These are phyloP conservation scores for Fraxinus sp. DNA, from an alignment of 305 asterid species.

Conservation along the genomic window DNA sequence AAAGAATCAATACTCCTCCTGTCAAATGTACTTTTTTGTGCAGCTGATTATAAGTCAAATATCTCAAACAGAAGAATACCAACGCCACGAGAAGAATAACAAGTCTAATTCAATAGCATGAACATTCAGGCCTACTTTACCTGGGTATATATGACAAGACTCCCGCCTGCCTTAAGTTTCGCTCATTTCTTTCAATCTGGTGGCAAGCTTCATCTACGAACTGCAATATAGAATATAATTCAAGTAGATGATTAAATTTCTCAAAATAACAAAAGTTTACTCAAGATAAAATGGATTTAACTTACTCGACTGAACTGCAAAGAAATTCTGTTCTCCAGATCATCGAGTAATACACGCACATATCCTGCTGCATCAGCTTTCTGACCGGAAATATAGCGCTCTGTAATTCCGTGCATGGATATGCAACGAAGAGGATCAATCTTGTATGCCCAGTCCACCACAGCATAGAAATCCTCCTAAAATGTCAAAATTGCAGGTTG, in stretches of 20 bases:
- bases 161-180: slow-evolving; percentile 88
- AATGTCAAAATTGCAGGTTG: background rate
- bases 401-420: slow-evolving; percentile 99
- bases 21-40: background rate
- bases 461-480: slow-evolving; percentile 98
- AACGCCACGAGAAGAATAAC: background rate
- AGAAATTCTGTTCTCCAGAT: slow-evolving; percentile 81
- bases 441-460: slow-evolving; percentile 99
- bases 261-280: slow-evolving; percentile 7
- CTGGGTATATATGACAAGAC: slow-evolving; percentile 88
- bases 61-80: background rate
- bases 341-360: slow-evolving; percentile 96
- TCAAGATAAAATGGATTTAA: slow-evolving; percentile 18
- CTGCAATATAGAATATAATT: slow-evolving; percentile 48
- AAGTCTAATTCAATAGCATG: background rate
- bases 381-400: slow-evolving; percentile 91
- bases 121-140: slow-evolving; percentile 37
- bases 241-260: slow-evolving; percentile 19
- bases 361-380: slow-evolving; percentile 99
- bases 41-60: background rate
- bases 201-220: slow-evolving; percentile 99
- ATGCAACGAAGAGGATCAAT: slow-evolving; percentile 96
- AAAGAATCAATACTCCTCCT: background rate
- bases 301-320: slow-evolving; percentile 84
- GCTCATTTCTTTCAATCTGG: slow-evolving; percentile 93